Conservation (phyloP, 768 basidiomycete genomes). For the Lepiota venenata region DNA sequence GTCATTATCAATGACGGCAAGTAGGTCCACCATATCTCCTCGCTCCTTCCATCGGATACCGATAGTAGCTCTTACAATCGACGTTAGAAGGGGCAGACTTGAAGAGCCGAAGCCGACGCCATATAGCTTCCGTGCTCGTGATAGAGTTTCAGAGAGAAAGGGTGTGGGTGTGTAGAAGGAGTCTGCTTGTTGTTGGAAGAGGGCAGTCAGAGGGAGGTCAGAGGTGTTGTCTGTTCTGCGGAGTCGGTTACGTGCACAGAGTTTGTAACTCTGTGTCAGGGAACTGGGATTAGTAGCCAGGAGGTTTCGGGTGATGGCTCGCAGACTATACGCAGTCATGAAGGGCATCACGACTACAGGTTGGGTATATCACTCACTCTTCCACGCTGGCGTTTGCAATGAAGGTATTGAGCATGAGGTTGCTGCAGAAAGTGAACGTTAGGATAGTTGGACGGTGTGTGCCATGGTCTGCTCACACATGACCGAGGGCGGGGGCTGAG, state of each 20-base stretch:
- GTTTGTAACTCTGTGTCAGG: constrained; percentile 59
- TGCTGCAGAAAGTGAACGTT: constrained; percentile 34
- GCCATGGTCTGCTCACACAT: constrained; percentile 56
- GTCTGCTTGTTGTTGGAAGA: constrained; percentile 45
- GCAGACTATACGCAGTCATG: constrained; percentile 45
- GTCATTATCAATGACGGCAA: constrained; percentile 71
- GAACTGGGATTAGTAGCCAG: constrained; percentile 68
- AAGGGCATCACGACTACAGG: neutral
- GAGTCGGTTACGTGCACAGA: constrained; percentile 58
- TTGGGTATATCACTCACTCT: constrained; percentile 46
- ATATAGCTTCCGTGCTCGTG: constrained; percentile 63
- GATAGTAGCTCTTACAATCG: constrained; percentile 57
- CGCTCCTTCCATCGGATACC: constrained; percentile 63
- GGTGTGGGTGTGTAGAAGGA: constrained; percentile 43
- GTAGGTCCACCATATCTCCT: constrained; percentile 50
- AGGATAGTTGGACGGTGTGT: neutral
- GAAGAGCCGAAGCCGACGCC: constrained; percentile 77
- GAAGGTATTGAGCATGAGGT: constrained; percentile 77
- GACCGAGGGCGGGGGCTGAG: constrained; percentile 51
- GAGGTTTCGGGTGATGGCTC: constrained; percentile 66
- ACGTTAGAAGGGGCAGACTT: constrained; percentile 53
- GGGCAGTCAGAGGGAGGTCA: constrained; percentile 33
- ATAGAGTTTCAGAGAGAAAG: constrained; percentile 50
- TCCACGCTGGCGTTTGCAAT: constrained; percentile 73
- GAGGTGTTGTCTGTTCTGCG: constrained; percentile 43